These are phyloP conservation scores for Ophiostoma angusticollis DNA, from an alignment of 2,329 filamentous ascomycete species.

Conservation along the genomic window DNA sequence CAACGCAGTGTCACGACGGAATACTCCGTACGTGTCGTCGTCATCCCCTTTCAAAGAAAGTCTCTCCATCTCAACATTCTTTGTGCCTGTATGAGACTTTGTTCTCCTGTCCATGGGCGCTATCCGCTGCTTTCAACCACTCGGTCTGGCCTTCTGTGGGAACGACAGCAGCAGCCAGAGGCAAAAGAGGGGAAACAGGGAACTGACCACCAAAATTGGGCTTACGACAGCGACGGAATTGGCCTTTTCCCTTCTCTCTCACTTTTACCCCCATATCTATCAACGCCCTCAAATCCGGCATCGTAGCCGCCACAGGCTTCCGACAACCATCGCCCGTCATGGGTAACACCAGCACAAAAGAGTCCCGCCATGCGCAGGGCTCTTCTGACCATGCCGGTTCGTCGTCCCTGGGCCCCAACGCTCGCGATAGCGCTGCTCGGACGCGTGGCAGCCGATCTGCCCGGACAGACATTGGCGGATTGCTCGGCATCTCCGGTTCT, in stretches of 20 bases:
- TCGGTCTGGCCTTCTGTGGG: too few relatives aligned
- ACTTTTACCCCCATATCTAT: not conserved
- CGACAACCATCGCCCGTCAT: conserved; percentile 13
- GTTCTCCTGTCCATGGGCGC: too few relatives aligned
- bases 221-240: too few relatives aligned
- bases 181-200: too few relatives aligned
- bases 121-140: too few relatives aligned
- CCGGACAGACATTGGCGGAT: conserved; percentile 32
- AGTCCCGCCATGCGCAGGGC: conserved; percentile 18
- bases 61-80: too few relatives aligned
- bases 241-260: not conserved
- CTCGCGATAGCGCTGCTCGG: conserved; percentile 12
- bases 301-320: not conserved
- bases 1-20: too few relatives aligned
- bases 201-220: too few relatives aligned
- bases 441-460: conserved; percentile 22
- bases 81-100: too few relatives aligned
- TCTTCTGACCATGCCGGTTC: conserved; percentile 12
- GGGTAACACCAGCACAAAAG: conserved; percentile 25
- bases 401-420: conserved; percentile 13
- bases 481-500: conserved; percentile 30
- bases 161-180: too few relatives aligned
- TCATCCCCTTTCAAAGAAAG: too few relatives aligned
- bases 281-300: not conserved
- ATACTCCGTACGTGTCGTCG: too few relatives aligned